These are phyloP conservation scores for Rhizopus sp. DNA, from an alignment of 371 early-diverging fungal genomes.

Conservation along the genomic window DNA sequence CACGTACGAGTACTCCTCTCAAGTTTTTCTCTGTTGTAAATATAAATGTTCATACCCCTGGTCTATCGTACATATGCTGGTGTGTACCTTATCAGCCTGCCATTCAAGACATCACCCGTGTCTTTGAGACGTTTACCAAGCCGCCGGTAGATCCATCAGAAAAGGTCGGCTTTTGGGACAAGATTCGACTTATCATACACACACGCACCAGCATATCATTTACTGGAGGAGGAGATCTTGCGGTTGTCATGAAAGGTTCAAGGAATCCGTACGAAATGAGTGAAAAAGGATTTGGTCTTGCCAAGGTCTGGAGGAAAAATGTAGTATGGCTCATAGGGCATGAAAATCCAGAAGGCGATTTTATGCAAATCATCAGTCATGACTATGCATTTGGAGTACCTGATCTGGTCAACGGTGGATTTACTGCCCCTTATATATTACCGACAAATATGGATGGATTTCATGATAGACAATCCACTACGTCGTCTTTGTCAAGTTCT, in stretches of 20 bases:
- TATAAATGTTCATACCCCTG: conserved; percentile 47
- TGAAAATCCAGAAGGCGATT: conserved; percentile 31
- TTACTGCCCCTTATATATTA: conserved; percentile 28
- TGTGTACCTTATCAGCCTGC: conserved; percentile 66
- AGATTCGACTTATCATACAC: conserved; percentile 70
- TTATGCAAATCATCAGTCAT: conserved; percentile 39
- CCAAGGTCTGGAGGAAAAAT: conserved; percentile 37
- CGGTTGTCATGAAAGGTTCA: conserved; percentile 46
- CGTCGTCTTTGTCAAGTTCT: conserved; percentile 8
- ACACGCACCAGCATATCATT: conserved; percentile 56
- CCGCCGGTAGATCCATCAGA: conserved; percentile 68
- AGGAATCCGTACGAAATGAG: conserved; percentile 52
- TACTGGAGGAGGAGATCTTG: conserved; percentile 61
- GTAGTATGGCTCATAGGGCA: conserved; percentile 34
- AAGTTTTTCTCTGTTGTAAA: conserved; percentile 63
- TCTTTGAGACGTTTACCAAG: conserved; percentile 64
- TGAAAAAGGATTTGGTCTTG: conserved; percentile 48
- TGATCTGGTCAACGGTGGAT: conserved; percentile 44
- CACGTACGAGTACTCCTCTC: conserved; percentile 60
- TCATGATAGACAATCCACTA: background rate
- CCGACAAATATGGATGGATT: conserved; percentile 3
- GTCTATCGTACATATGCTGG: conserved; percentile 53
- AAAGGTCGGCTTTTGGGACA: conserved; percentile 81
- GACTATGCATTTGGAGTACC: conserved; percentile 39
- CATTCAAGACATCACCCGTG: conserved; percentile 63